Evolutionary conservation across 345 rosid species (phyloP).

Genomic region (Citrus cavaleriei): DNA sequence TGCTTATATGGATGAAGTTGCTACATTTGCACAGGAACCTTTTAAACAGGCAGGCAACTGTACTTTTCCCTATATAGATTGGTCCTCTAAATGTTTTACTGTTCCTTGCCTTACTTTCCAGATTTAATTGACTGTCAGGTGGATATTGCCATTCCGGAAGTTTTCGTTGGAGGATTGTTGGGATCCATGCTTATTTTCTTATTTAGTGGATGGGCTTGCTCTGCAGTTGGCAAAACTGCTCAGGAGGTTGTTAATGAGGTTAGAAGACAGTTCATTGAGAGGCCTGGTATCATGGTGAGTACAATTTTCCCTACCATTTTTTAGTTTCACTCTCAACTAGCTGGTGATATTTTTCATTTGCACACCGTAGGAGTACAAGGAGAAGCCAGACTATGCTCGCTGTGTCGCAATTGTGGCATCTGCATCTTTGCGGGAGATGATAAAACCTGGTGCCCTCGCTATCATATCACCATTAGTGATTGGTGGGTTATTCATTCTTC

Average conservation of each 20-base stretch:
- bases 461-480: slow-evolving; percentile 77
- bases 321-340: not conserved
- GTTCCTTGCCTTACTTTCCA: not conserved
- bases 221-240: slow-evolving; percentile 97
- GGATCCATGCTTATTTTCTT: slow-evolving; percentile 96
- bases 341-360: slow-evolving; percentile 7
- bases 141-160: slow-evolving; percentile 96
- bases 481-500: slow-evolving; percentile 41
- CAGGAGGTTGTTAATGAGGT: slow-evolving; percentile 99
- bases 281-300: slow-evolving; percentile 98
- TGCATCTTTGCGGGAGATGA: slow-evolving; percentile 95
- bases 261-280: slow-evolving; percentile 94
- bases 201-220: slow-evolving; percentile 95
- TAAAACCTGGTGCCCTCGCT: slow-evolving; percentile 96
- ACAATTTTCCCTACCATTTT: not conserved
- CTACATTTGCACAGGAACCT: slow-evolving; percentile 68
- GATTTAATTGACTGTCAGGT: slow-evolving; percentile 48
- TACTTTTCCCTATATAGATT: slow-evolving; percentile 6
- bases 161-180: slow-evolving; percentile 89
- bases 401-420: slow-evolving; percentile 98
- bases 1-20: slow-evolving; percentile 99
- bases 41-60: slow-evolving; percentile 63
- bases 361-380: slow-evolving; percentile 71
- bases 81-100: not conserved
- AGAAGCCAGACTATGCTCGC: slow-evolving; percentile 97